Base-by-base conservation (phyloP, 2,329 filamentous ascomycete genomes). In the Arthrobotrys sphaeroides region DNA sequence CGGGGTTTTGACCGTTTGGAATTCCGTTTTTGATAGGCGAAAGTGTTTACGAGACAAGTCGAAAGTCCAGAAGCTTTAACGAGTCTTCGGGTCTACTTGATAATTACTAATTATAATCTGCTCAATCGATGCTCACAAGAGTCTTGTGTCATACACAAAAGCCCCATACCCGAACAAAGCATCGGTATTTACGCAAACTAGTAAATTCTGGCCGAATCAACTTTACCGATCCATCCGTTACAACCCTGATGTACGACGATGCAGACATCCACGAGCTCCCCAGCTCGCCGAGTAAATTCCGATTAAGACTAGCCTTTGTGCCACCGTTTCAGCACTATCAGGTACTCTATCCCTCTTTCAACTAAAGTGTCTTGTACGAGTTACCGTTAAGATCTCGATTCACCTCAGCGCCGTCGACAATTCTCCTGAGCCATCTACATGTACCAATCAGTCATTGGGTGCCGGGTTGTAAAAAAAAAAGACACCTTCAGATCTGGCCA, bases 21-120 rank as follows among this genome's bases (percentile, higher is more conserved):
- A 22, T n/a, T 47, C 43, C 43, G 43, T n/a, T 47, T 47, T 47
- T 47, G 43, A 47, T 47, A 47, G 43, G 43, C 20, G 43, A 47
- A n/a, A n/a, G n/a, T n/a, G n/a, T n/a, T n/a, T n/a, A n/a, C n/a
- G n/a, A n/a, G n/a, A n/a, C n/a, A n/a, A n/a, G n/a, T n/a, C n/a
- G n/a, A n/a, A 47, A 47, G 40, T 47, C 43, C 28, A 47, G 43
- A 47, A 47, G 43, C 43, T 47, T 47, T 47, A 47, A 26, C 43
- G 43, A 28, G 43, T 47, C 43, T 47, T 47, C 43, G 43, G 43
- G 22, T 47, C 43, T 26, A 47, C 43, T 47, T 47, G 20, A 47
- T 47, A 47, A 26, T 47, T 47, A 20, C 43, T n/a, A 47, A 47
- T 47, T 47, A 47, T 47, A 47, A 26, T 47, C 20, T 24, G 22